Evolutionary conservation across 2,329 filamentous ascomycete genomes (phyloP).

Genomic region (Calonectria honghensis): DNA sequence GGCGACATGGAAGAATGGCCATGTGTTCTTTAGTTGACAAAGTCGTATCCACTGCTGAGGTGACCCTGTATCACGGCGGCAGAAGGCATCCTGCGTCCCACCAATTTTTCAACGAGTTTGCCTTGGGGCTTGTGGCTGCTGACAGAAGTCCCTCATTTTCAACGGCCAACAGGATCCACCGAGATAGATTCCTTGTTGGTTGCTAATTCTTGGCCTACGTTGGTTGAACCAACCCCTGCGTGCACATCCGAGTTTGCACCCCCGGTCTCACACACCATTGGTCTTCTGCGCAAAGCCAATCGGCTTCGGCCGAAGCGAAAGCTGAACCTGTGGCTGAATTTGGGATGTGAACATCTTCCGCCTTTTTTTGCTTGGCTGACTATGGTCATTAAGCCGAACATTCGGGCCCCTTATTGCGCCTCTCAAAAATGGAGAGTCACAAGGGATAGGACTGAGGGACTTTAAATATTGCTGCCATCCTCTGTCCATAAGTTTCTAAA

Average conservation of each 20-base stretch:
- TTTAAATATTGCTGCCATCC: constrained; percentile 2
- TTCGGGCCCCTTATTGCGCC: neutral
- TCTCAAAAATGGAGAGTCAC: neutral
- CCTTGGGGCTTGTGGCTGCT: neutral
- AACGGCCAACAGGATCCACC: neutral
- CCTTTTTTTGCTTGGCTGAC: constrained; percentile 6
- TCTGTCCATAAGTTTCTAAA: neutral
- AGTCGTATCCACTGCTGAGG: neutral
- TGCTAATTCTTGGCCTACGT: neutral
- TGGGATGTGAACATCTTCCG: neutral
- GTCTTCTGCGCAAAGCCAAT: neutral
- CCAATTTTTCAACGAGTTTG: neutral
- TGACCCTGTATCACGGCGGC: neutral
- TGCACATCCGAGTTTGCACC: neutral
- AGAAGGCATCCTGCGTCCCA: neutral
- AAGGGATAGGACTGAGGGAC: neutral
- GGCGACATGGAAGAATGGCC: neutral
- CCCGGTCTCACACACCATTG: neutral
- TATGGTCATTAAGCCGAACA: neutral
- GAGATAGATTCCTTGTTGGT: neutral
- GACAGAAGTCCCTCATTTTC: neutral
- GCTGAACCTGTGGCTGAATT: constrained; percentile 1
- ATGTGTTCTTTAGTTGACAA: neutral
- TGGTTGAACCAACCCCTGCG: neutral
- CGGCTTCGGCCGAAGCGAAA: neutral